Percentiles rank a stretch among this genome's conserved stretches.
Conservation (phyloP, 768 basidiomycete genomes). For the Phylloporus arenicola region DNA sequence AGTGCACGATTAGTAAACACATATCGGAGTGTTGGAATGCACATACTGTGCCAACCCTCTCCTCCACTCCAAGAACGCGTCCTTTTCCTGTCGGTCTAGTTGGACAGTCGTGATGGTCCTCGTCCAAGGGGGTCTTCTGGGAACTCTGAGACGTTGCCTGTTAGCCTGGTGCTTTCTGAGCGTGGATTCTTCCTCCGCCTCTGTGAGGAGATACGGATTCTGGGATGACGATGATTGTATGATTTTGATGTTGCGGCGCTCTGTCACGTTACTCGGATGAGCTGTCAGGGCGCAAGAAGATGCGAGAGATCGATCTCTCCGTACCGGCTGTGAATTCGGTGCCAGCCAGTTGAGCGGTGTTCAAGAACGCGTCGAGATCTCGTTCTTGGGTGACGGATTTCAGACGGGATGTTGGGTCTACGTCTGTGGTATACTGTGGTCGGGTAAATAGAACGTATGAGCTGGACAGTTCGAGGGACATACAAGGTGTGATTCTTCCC, state of each 20-base stretch:
- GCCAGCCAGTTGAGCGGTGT: constrained; percentile 89
- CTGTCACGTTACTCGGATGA: constrained; percentile 31
- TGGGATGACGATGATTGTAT: constrained; percentile 53
- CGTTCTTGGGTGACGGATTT: constrained; percentile 93
- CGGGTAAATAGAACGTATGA: not conserved
- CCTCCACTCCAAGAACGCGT: constrained; percentile 90
- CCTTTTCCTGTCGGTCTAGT: constrained; percentile 84
- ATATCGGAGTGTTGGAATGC: no score
- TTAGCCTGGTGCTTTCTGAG: constrained; percentile 72
- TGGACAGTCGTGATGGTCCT: constrained; percentile 70
- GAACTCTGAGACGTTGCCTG: constrained; percentile 73
- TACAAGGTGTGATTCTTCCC: constrained; percentile 54
- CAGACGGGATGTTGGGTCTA: constrained; percentile 61
- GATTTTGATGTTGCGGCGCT: constrained; percentile 76
- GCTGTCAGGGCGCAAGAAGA: not conserved
- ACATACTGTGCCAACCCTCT: constrained; percentile 86
- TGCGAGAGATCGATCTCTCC: constrained; percentile 14
- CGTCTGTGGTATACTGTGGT: constrained; percentile 63
- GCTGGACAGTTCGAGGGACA: constrained; percentile 20
- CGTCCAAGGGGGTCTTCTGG: constrained; percentile 86
- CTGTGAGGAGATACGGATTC: constrained; percentile 83
- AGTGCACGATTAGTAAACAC: not conserved
- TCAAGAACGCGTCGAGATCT: constrained; percentile 94
- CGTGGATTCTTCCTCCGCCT: constrained; percentile 74
- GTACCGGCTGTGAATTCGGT: constrained; percentile 94